Evolutionary conservation across 2,329 filamentous ascomycete genomes (phyloP).

Genomic region (Trichoderma gracile): DNA sequence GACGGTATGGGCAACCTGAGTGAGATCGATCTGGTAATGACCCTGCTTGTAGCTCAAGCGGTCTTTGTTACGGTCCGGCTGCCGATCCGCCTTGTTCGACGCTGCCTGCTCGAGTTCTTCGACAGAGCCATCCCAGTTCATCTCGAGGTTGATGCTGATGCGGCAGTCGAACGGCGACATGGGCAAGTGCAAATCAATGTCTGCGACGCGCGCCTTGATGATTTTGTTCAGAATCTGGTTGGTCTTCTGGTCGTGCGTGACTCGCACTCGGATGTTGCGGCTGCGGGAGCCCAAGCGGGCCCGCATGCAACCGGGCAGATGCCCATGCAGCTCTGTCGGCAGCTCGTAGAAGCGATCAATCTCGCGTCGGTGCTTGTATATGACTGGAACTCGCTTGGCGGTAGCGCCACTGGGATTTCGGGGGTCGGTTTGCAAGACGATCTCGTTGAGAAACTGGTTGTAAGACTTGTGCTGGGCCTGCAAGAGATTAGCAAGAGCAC

Average conservation of each 20-base stretch:
- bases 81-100: slow-evolving; percentile 41
- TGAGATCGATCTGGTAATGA: slow-evolving; percentile 87
- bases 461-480: slow-evolving; percentile 77
- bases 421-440: slow-evolving; percentile 60
- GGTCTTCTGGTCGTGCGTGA: slow-evolving; percentile 75
- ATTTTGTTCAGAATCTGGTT: slow-evolving; percentile 75
- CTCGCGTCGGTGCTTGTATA: slow-evolving; percentile 81
- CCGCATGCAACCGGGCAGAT: slow-evolving; percentile 65
- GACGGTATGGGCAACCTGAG: slow-evolving; percentile 69
- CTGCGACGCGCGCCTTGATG: slow-evolving; percentile 83
- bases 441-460: slow-evolving; percentile 80
- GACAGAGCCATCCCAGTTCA: slow-evolving; percentile 73
- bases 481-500: slow-evolving; percentile 28
- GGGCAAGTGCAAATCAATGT: slow-evolving; percentile 86
- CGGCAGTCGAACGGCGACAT: slow-evolving; percentile 80
- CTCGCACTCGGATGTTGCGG: slow-evolving; percentile 53
- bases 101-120: slow-evolving; percentile 52
- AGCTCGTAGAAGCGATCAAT: slow-evolving; percentile 83
- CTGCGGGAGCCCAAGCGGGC: slow-evolving; percentile 55
- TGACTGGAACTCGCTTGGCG: slow-evolving; percentile 60
- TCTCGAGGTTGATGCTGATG: slow-evolving; percentile 92
- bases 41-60: slow-evolving; percentile 87
- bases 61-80: slow-evolving; percentile 77
- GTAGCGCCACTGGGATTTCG: slow-evolving; percentile 47
- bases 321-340: slow-evolving; percentile 56